Conservation (phyloP, 2,329 filamentous ascomycete species). For the Ophiocordyceps camponoti-floridani region DNA sequence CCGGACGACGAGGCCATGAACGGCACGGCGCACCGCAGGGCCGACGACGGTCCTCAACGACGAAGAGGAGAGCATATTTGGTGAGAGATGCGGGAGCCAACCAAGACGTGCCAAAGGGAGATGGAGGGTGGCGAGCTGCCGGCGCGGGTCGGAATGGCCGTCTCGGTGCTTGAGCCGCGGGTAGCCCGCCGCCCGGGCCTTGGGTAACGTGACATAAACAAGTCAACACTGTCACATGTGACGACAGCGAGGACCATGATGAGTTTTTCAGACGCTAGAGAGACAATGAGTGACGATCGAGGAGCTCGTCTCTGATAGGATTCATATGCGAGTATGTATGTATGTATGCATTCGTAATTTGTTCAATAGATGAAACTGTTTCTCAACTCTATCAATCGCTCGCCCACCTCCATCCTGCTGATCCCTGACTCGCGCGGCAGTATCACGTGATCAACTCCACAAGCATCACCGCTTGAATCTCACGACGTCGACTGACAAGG, state of each 20-base stretch:
- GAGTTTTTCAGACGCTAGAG: no score
- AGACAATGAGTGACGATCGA: no score
- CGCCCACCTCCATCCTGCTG: no score
- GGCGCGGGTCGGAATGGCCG: no score
- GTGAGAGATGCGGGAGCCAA: neutral
- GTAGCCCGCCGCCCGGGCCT: neutral
- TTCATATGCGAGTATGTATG: neutral
- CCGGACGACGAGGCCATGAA: slow-evolving; percentile 6
- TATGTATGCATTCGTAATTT: no score
- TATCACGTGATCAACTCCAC: neutral
- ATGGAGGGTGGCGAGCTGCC: neutral
- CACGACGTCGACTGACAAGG: neutral
- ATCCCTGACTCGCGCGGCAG: neutral
- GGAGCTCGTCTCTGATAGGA: no score
- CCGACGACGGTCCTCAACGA: slow-evolving; percentile 25
- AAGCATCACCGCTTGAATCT: neutral
- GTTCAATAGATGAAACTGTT: no score
- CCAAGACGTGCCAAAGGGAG: neutral
- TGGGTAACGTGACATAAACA: neutral
- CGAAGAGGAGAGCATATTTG: slow-evolving; percentile 13
- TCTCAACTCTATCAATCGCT: no score
- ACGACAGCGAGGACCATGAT: neutral
- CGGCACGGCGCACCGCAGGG: slow-evolving; percentile 25
- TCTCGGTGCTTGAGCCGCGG: neutral
- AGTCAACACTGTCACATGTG: neutral